Conservation (phyloP, 768 basidiomycete genomes). For the Pisolithus orientalis region DNA sequence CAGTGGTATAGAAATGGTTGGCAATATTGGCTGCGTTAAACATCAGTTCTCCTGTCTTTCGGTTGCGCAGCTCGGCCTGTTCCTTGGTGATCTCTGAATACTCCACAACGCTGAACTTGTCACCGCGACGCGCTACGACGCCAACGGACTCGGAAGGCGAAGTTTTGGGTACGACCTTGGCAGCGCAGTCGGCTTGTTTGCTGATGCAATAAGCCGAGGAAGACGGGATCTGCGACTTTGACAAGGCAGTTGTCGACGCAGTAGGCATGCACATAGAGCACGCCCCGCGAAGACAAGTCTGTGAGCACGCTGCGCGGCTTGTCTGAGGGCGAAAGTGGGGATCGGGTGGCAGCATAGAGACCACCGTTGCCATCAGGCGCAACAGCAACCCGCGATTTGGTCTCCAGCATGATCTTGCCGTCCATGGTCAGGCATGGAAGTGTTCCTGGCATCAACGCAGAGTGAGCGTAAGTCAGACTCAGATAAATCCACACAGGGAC, state of each 20-base stretch:
- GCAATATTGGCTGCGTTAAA: slow-evolving; percentile 97
- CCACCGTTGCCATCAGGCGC: slow-evolving; percentile 99
- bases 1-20: slow-evolving; percentile 95
- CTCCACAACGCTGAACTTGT: slow-evolving; percentile 88
- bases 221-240: slow-evolving; percentile 93
- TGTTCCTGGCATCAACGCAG: slow-evolving; percentile 58
- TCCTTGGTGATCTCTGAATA: slow-evolving; percentile 93
- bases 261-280: slow-evolving; percentile 91
- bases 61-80: slow-evolving; percentile 72
- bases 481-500: neutral
- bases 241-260: slow-evolving; percentile 99
- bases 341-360: slow-evolving; percentile 87
- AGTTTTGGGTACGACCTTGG: slow-evolving; percentile 93
- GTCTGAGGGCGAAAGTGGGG: slow-evolving; percentile 57
- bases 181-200: slow-evolving; percentile 85
- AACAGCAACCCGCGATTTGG: slow-evolving; percentile 74
- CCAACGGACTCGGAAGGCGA: slow-evolving; percentile 88
- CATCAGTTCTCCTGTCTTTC: slow-evolving; percentile 65
- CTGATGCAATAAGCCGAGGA: slow-evolving; percentile 93
- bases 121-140: slow-evolving; percentile 81
- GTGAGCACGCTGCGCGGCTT: slow-evolving; percentile 71
- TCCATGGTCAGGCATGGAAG: slow-evolving; percentile 92
- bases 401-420: slow-evolving; percentile 88
- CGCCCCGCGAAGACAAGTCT: slow-evolving; percentile 67
- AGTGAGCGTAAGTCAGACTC: neutral